Base-by-base conservation (phyloP, 192 early-diverging fungal species). In the Linnemannia zychae region DNA sequence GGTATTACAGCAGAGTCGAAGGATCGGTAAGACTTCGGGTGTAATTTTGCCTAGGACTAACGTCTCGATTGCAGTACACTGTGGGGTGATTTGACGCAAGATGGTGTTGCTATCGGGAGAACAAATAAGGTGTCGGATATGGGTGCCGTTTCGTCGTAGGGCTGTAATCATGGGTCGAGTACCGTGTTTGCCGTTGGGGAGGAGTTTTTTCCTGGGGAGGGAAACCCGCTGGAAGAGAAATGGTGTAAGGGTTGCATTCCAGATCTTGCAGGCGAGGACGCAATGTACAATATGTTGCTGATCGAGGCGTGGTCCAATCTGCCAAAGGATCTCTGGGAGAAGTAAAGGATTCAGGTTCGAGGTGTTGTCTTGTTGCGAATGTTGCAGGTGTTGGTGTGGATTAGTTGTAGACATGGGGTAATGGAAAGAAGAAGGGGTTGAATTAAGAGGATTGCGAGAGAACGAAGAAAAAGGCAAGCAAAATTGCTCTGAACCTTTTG, bases 21-120 rank as follows among this genome's bases (percentile, higher is more conserved):
- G 37, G 31, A 79, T 79, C 4, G 72, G 68, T 17, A 85, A 28
- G 6, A 85, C 70, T 31, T 85, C 74, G 69, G 24, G n/a, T 1
- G 77, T 79, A 34, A 85, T 66, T 28, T 60, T 79, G 20, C 77
- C 77, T 1, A 85, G n/a, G 31, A 85, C 74, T 2, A 85, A 65
- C 0, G 83, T 85, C 63, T 85, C 83, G 37, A 85, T 16, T 2
- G 48, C 34, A 0, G 46, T 50, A 31, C 83, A 85, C 7, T 46
- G 20, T 0, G 74, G 77, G 0, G 70, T 53, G 49, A 79, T 76
- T 37, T 66, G 73, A 3, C 74, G 74, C 1, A 85, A 74, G n/a
- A 79, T 48, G 0, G 69, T 68, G 22, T 76, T 71, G 65, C 71
- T 79, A 15, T 85, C 77, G 28, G 57, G 57, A 1, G 47, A 69